Percentiles rank a stretch among this genome's conserved stretches.
phyloP scores from a whole-genome alignment of 2,329 filamentous ascomycete genomes.

The Nemania bipapillata region DNA sequence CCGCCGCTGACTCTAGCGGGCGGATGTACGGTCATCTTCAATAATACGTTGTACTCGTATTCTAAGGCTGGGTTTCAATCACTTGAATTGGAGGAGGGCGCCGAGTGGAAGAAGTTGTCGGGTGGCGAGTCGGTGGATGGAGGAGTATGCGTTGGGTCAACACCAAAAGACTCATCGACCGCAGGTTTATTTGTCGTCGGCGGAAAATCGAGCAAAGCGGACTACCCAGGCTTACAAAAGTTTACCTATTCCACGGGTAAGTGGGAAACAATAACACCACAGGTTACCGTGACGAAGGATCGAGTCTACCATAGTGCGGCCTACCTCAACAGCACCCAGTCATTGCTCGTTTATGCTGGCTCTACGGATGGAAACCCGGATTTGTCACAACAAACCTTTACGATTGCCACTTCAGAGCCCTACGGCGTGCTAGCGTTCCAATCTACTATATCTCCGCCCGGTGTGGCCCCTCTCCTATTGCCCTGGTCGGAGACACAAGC shows the following conservation, averaged over 20 bases:
- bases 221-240: constrained; percentile 80
- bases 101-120: constrained; percentile 74
- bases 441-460: constrained; percentile 68
- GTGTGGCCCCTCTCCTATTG: constrained; percentile 76
- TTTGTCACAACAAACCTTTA: constrained; percentile 78
- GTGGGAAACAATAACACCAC: constrained; percentile 62
- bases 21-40: constrained; percentile 82
- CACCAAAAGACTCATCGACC: constrained; percentile 66
- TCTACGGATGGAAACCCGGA: constrained; percentile 67
- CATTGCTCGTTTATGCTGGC: constrained; percentile 84
- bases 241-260: constrained; percentile 65
- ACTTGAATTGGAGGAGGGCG: constrained; percentile 73
- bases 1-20: constrained; percentile 76
- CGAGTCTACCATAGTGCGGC: constrained; percentile 78
- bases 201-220: constrained; percentile 66
- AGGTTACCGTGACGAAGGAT: constrained; percentile 69
- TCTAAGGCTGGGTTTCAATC: constrained; percentile 79
- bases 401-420: constrained; percentile 73
- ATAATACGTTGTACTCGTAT: constrained; percentile 87
- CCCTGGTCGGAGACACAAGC: constrained; percentile 77
- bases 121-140: constrained; percentile 77
- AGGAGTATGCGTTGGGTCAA: constrained; percentile 79
- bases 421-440: constrained; percentile 70
- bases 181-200: constrained; percentile 84
- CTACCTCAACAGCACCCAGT: constrained; percentile 75